phyloP scores from a whole-genome alignment of 345 rosid genomes.

The Bretschneidera sinensis region DNA sequence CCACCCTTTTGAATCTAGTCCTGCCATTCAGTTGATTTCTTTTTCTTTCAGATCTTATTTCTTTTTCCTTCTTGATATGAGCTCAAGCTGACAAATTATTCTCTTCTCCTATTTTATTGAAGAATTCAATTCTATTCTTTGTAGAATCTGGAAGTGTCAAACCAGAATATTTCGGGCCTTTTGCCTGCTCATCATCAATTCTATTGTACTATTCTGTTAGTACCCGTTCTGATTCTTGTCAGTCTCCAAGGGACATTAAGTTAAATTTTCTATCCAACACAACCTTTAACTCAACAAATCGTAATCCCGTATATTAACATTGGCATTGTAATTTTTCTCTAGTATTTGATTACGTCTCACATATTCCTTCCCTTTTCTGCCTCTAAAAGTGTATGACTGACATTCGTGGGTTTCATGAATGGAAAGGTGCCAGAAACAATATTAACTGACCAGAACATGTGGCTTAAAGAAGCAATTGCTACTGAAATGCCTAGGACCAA shows the following conservation, averaged over 20 bases:
- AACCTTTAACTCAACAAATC: too few relatives aligned
- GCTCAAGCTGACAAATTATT: not conserved
- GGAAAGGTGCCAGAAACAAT: slow-evolving; percentile 52
- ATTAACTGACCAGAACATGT: slow-evolving; percentile 50
- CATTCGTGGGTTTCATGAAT: slow-evolving; percentile 50
- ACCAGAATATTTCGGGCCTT: too few relatives aligned
- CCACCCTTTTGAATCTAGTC: not conserved
- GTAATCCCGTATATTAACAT: too few relatives aligned
- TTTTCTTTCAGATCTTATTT: too few relatives aligned
- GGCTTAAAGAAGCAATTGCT: slow-evolving; percentile 54
- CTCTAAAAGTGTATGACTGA: slow-evolving; percentile 19
- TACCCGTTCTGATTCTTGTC: too few relatives aligned
- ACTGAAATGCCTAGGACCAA: slow-evolving; percentile 43
- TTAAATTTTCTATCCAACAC: too few relatives aligned
- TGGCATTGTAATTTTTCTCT: too few relatives aligned
- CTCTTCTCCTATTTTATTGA: not conserved
- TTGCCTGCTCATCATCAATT: too few relatives aligned
- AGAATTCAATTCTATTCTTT: not conserved
- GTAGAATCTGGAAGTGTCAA: not conserved
- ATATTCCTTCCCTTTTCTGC: not conserved
- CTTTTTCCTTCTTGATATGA: too few relatives aligned
- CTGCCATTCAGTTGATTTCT: not conserved
- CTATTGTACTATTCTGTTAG: too few relatives aligned
- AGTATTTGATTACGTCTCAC: too few relatives aligned
- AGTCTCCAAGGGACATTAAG: too few relatives aligned